Conservation (phyloP, 495 filamentous ascomycete genomes). For the Aspergillus indologenus region DNA sequence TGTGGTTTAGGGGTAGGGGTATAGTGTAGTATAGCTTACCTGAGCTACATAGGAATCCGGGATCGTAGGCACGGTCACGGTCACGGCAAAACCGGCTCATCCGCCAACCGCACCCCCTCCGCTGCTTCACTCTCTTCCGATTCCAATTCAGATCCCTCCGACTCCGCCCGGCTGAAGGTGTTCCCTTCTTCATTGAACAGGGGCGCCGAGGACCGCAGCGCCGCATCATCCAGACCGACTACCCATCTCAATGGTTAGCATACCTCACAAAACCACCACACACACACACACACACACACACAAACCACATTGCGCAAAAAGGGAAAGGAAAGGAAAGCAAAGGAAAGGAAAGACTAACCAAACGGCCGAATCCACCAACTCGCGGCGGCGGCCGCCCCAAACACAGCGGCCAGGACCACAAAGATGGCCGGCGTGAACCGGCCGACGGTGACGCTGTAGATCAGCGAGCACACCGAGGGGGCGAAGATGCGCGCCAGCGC, state of each 20-base stretch:
- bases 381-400: conserved; percentile 60
- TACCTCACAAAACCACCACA: conserved; percentile 61
- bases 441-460: conserved; percentile 78
- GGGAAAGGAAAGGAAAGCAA: conserved; percentile 59
- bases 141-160: no score
- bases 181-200: not conserved
- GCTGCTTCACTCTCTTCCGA: no score
- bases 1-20: no score
- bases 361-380: conserved; percentile 70
- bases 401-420: conserved; percentile 63
- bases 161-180: no score
- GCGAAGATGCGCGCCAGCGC: conserved; percentile 73
- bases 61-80: no score
- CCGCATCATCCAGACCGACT: conserved; percentile 3
- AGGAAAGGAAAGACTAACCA: conserved; percentile 50
- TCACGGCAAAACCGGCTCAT: not conserved
- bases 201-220: not conserved
- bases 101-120: not conserved
- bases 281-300: no score
- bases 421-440: conserved; percentile 80
- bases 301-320: no score
- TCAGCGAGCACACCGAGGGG: conserved; percentile 76
- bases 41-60: no score
- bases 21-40: no score
- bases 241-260: not conserved